Conservation (phyloP, 2,329 filamentous ascomycete species). For the Nemania sp. region DNA sequence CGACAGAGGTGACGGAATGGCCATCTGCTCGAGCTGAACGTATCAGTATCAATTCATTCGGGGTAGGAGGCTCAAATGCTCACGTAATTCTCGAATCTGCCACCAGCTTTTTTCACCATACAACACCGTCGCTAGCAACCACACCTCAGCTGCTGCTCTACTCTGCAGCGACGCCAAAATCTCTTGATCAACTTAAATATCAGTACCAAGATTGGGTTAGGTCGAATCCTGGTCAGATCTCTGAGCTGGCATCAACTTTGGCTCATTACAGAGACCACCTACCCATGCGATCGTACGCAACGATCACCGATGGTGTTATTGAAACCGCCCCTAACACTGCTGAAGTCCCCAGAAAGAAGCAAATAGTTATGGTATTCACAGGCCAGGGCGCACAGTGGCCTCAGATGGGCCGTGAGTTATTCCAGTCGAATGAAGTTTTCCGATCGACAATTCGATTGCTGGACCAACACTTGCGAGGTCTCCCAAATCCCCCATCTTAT, state of each 20-base stretch:
- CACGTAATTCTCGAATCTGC: conserved; percentile 36
- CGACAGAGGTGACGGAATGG: conserved; percentile 38
- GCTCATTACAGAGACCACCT: no score
- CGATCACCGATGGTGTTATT: neutral
- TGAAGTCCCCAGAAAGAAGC: neutral
- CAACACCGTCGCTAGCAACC: neutral
- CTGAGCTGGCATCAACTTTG: no score
- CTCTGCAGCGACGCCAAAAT: conserved; percentile 26
- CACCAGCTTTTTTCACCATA: conserved; percentile 11
- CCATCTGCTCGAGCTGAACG: conserved; percentile 32
- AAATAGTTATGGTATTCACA: conserved; percentile 4
- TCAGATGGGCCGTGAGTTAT: neutral
- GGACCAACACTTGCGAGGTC: no score
- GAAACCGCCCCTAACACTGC: neutral
- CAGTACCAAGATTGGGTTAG: no score
- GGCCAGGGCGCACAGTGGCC: conserved; percentile 21
- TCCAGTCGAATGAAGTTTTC: conserved; percentile 1
- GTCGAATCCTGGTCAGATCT: no score
- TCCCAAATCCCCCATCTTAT: conserved; percentile 7
- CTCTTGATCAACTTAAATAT: conserved; percentile 5
- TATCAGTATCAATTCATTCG: conserved; percentile 42
- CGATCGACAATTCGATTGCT: no score
- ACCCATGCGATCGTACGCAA: no score
- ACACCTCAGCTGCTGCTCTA: conserved; percentile 23
- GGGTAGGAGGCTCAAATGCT: conserved; percentile 43